Conservation (phyloP, 2,329 filamentous ascomycete genomes). For the Aspergillus neotritici region DNA sequence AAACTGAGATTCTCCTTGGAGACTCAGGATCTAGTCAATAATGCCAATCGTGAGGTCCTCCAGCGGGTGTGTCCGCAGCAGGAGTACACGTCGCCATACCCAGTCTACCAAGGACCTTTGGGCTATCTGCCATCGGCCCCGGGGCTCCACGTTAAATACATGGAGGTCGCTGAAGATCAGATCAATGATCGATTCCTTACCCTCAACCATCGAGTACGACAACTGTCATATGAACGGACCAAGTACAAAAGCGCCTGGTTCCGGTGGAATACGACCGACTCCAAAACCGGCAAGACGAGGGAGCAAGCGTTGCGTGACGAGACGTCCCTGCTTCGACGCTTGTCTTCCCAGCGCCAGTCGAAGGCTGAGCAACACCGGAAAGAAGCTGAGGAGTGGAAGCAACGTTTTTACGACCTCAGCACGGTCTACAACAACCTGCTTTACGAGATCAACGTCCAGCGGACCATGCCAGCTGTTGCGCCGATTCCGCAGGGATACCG, state of each 20-base stretch:
- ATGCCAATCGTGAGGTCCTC: constrained; percentile 19
- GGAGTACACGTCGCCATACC: constrained; percentile 30
- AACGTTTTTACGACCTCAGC: constrained; percentile 17
- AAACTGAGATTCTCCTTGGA: constrained; percentile 19
- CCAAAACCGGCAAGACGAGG: constrained; percentile 23
- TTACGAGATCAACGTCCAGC: constrained; percentile 17
- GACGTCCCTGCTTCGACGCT: constrained; percentile 21
- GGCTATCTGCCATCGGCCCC: constrained; percentile 29
- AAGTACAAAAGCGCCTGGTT: constrained; percentile 22
- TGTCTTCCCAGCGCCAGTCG: constrained; percentile 19
- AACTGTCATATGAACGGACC: constrained; percentile 25
- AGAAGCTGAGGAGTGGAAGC: constrained; percentile 24
- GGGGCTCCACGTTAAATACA: constrained; percentile 22
- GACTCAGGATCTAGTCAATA: constrained; percentile 19
- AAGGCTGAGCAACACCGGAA: constrained; percentile 22
- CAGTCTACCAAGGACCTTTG: constrained; percentile 18
- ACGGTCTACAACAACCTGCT: constrained; percentile 22
- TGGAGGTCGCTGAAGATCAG: constrained; percentile 20
- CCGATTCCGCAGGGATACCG: constrained; percentile 17
- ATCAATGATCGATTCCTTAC: constrained; percentile 18
- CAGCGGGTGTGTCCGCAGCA: constrained; percentile 14
- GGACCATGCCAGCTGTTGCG: constrained; percentile 12
- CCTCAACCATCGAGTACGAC: constrained; percentile 19
- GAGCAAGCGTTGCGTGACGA: constrained; percentile 16
- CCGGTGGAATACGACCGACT: constrained; percentile 21